Base-by-base conservation (phyloP, 169 alveolate genomes). In the Nephromyces sp. region DNA sequence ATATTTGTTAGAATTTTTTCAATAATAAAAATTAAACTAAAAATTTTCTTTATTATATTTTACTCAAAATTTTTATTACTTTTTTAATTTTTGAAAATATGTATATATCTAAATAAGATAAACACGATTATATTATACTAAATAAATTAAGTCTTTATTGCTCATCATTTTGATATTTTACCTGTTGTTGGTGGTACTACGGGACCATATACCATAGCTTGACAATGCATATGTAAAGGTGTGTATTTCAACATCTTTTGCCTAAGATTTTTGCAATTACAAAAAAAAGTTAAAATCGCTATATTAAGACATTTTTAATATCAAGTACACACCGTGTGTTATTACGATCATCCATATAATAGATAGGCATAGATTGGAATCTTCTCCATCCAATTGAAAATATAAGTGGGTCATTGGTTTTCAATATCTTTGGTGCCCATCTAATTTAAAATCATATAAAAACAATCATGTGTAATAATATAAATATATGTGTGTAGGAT, bases 331-430 rank as follows among this genome's bases (percentile, higher is more conserved):
- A 66, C 74, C 75, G 84, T 21, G 90, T 90, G 66, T 90, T 90
- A 80, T 93, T 92, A 66, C 96, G 85, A 80, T 97, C 99, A 78
- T 95, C 96, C 51, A 96, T 86, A 70, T 97, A 92, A 75, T 82
- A 95, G 4, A 93, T 76, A 2, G 99, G 99, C 21, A 97, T 76
- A n/a, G 99, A 89, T 81, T 98, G 98, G 82, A 94, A 98, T 63
- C 98, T 90, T 43, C 98, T 85, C 99, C 99, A 98, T 0, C 99
- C 99, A n/a, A 96, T 89, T 24, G 98, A 92, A 79, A 95, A 84
- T 3, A 97, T 89, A 32, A 98, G 79, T 2, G 98, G 98, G 77
- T 98, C 99, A 74, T 92, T 90, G 53, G 98, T 90, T 85, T 97
- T 98, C 61, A 96, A 83, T 6, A 98, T 87, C 71, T 94, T 92